Evolutionary conservation across 2,329 filamentous ascomycete species (phyloP).

Genomic region (Epichloe hybrida): DNA sequence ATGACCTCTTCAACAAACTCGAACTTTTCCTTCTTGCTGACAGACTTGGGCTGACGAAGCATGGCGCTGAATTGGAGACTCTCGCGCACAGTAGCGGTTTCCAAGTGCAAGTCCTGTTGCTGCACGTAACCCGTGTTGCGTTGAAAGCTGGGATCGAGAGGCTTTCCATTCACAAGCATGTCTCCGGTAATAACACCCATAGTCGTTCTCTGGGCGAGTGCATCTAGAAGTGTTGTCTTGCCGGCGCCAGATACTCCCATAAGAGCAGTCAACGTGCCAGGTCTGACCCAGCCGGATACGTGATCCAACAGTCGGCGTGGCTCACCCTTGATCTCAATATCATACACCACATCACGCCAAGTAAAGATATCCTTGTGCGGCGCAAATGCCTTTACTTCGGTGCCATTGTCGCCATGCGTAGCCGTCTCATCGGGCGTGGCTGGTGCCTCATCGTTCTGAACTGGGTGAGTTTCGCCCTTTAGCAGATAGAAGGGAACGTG

Average conservation of each 20-base stretch:
- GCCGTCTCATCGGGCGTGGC: conserved; percentile 12
- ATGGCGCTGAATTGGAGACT: conserved; percentile 41
- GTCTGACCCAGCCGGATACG: conserved; percentile 81
- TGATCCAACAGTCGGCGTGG: conserved; percentile 60
- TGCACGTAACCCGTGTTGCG: conserved; percentile 55
- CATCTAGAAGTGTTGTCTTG: conserved; percentile 30
- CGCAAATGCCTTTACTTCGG: conserved; percentile 19
- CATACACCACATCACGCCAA: conserved; percentile 63
- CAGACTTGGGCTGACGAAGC: conserved; percentile 40
- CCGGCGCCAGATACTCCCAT: conserved; percentile 45
- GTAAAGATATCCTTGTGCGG: conserved; percentile 52
- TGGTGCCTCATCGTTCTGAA: conserved; percentile 17
- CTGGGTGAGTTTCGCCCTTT: conserved; percentile 15
- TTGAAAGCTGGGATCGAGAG: conserved; percentile 44
- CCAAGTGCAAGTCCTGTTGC: conserved; percentile 48
- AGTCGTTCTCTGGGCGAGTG: conserved; percentile 34
- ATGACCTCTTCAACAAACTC: conserved; percentile 52
- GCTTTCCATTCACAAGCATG: conserved; percentile 50
- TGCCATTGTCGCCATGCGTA: conserved; percentile 2
- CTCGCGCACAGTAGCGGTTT: conserved; percentile 41
- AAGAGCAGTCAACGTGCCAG: conserved; percentile 71
- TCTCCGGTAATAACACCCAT: conserved; percentile 52
- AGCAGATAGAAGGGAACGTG: conserved; percentile 31
- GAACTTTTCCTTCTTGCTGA: conserved; percentile 43
- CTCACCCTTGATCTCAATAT: conserved; percentile 59